These are phyloP conservation scores for Stephanodiscus minutulus DNA, from an alignment of 108 stramenopile species.

Conservation along the genomic window DNA sequence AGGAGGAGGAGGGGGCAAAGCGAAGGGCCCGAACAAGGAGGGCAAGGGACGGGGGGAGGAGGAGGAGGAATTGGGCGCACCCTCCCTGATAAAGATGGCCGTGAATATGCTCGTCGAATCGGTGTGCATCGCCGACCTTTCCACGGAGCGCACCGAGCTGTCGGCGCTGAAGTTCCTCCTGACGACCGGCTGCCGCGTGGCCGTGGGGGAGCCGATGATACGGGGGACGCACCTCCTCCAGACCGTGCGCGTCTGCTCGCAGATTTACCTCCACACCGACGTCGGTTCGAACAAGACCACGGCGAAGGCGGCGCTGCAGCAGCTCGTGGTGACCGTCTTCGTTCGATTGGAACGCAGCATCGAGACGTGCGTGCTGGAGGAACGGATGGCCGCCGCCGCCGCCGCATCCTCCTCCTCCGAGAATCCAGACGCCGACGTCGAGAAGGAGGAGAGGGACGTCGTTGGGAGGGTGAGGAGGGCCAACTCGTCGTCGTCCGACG, in stretches of 20 bases:
- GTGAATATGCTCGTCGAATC: constrained; percentile 68
- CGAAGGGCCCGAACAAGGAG: neutral
- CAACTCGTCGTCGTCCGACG: neutral
- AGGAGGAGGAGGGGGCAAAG: constrained; percentile 12
- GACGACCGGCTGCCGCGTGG: constrained; percentile 67
- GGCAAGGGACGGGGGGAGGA: constrained; percentile 23
- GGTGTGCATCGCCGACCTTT: constrained; percentile 67
- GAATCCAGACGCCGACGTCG: neutral
- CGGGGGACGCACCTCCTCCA: constrained; percentile 88
- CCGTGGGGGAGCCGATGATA: constrained; percentile 57
- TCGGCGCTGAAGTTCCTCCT: constrained; percentile 80
- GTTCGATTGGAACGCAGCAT: constrained; percentile 74
- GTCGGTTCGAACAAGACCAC: constrained; percentile 90
- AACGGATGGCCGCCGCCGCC: constrained; percentile 5
- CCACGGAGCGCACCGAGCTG: constrained; percentile 60
- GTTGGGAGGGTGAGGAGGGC: neutral
- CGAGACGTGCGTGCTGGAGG: constrained; percentile 19
- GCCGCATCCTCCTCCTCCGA: neutral
- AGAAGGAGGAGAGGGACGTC: constrained; percentile 1
- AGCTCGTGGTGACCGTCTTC: constrained; percentile 91
- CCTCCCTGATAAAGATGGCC: constrained; percentile 40
- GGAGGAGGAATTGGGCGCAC: constrained; percentile 23
- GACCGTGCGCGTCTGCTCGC: constrained; percentile 91
- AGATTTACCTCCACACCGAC: constrained; percentile 88
- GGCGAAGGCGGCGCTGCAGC: constrained; percentile 94